These are phyloP conservation scores for Cadophora gregata DNA, from an alignment of 2,329 filamentous ascomycete species.

Conservation along the genomic window DNA sequence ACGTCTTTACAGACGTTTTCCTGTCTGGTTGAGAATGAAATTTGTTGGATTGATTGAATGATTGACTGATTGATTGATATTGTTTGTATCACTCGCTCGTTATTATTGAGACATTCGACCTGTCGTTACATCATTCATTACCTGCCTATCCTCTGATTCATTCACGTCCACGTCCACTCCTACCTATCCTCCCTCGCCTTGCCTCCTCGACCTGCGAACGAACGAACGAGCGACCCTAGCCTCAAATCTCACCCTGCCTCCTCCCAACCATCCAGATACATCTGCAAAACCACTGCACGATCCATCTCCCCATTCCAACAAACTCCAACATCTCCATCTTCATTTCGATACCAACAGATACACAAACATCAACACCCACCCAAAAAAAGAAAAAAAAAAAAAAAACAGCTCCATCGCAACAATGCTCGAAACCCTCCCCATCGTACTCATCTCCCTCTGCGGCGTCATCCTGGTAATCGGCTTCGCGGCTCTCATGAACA, in stretches of 20 bases:
- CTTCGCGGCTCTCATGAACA: slow-evolving; percentile 19
- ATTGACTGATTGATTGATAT: not conserved
- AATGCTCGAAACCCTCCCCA: slow-evolving; percentile 32
- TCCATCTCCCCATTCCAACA: not conserved
- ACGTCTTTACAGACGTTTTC: too few species aligned
- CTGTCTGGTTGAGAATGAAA: too few species aligned
- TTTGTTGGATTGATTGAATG: too few species aligned
- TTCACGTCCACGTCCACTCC: too few species aligned
- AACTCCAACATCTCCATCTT: not conserved
- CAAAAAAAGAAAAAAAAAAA: not conserved
- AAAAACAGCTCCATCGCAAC: slow-evolving; percentile 31
- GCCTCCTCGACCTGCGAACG: too few species aligned
- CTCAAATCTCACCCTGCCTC: too few species aligned
- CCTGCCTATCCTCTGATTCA: not conserved
- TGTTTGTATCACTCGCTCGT: not conserved
- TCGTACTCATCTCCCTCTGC: slow-evolving; percentile 25
- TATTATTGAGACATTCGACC: slow-evolving; percentile 4
- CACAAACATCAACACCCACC: too few species aligned
- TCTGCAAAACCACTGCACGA: too few species aligned
- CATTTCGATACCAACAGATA: too few species aligned
- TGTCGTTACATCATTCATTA: slow-evolving; percentile 2
- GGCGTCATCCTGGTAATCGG: slow-evolving; percentile 27
- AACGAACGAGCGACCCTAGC: too few species aligned
- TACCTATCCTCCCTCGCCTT: too few species aligned
- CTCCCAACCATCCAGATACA: too few species aligned